Base-by-base conservation (phyloP, 2,329 filamentous ascomycete genomes). In the Diplocarpon rosae region DNA sequence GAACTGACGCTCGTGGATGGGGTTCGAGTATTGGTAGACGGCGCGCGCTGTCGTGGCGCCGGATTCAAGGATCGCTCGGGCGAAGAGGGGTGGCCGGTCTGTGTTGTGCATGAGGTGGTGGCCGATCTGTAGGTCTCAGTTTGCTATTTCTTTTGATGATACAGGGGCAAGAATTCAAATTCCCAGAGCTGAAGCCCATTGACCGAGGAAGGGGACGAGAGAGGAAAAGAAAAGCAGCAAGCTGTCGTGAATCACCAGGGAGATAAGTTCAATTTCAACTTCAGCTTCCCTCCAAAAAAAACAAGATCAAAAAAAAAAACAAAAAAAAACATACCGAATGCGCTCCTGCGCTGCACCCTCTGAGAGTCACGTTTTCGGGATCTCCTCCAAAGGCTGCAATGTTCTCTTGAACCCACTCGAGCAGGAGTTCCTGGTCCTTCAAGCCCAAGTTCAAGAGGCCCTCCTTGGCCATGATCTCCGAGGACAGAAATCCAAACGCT, bases 401-500 rank as follows among this genome's bases (percentile, higher is more conserved):
- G 59, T 81, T 81, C 20, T 70, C 65, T 49, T 68, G 66, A 20
- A 83, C 70, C 80, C 79, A 84, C 45, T 68, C 62, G 16, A 83
- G 64, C 11, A 75, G 66, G 12, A 71, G 55, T 47, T 71, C 67
- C 61, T 83, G 78, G 56, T 84, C 80, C 51, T 70, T 68, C 48
- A 84, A 62, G 1, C 82, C 82, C 15, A 80, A 61, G 54, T 86
- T 87, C 42, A 80, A 63, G 32, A 74, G 52, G 0, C 75, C 78
- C 41, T 70, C 70, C 29, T 69, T 69, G 12, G 69, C 65, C 27
- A 74, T n/a, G 71, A 78, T 13, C 29, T 63, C 63, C 2, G 75
- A 78, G 15, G 75, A 70, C 37, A 85, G 62, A 62, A 90, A 88
- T 0, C 85, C 85, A 57, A 86, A 66, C 5, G 76, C 72, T 2